Evolutionary conservation across 1,139 yeast genomes (phyloP).

Genomic region (Kodamaea alishanica): DNA sequence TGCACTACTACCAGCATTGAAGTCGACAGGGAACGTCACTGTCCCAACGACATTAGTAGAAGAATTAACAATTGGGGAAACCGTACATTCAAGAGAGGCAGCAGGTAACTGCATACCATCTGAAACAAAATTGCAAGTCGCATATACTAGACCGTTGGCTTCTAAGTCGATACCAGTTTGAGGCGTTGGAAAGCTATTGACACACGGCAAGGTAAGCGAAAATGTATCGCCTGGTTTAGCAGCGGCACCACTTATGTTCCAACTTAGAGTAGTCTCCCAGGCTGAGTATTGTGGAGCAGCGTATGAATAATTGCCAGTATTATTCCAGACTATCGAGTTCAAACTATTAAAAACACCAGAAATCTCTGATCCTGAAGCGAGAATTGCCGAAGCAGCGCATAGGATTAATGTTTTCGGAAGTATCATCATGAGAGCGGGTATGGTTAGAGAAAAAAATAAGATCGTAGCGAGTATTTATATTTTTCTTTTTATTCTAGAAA

Average conservation of each 20-base stretch:
- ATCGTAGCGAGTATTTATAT: no score
- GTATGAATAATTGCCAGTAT: slow-evolving; percentile 6
- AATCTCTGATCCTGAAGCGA: slow-evolving; percentile 10
- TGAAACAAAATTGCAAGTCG: no score
- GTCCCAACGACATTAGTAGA: no score
- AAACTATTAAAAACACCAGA: slow-evolving; percentile 20
- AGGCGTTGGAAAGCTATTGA: slow-evolving; percentile 23
- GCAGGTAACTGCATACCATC: no score
- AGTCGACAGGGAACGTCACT: slow-evolving; percentile 23
- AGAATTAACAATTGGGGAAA: no score
- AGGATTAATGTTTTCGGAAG: no score
- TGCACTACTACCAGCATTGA: slow-evolving; percentile 23
- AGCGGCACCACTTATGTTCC: slow-evolving; percentile 27
- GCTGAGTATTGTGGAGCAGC: slow-evolving; percentile 14
- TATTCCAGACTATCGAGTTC: slow-evolving; percentile 12
- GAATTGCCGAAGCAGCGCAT: no score
- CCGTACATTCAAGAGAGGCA: no score
- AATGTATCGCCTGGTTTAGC: slow-evolving; percentile 29
- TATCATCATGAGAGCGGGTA: no score
- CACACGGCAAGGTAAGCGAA: slow-evolving; percentile 26
- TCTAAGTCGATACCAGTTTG: slow-evolving; percentile 6
- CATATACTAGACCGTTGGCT: slow-evolving; percentile 7
- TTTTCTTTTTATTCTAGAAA: no score
- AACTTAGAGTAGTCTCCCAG: slow-evolving; percentile 25
- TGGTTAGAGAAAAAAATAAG: no score